phyloP scores from a whole-genome alignment of 441 rosid species.

The Aquilaria agallochum region DNA sequence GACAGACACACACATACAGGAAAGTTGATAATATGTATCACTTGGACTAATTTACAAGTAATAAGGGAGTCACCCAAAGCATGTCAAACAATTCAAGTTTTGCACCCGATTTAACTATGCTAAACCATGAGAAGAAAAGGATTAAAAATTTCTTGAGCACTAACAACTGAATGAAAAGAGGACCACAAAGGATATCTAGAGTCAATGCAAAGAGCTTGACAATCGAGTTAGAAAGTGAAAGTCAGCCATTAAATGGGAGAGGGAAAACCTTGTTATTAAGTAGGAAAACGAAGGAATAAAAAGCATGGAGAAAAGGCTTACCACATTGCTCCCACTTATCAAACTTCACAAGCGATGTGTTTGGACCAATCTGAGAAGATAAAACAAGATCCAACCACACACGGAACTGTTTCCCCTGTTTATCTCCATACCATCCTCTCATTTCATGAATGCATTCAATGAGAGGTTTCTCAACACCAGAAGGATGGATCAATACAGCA shows the following conservation, averaged over 20 bases:
- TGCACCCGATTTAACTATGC: too few relatives aligned
- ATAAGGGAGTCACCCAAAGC: too few relatives aligned
- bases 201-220: background rate
- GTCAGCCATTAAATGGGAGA: background rate
- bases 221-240: background rate
- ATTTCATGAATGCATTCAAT: conserved; percentile 44
- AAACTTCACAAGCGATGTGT: conserved; percentile 66
- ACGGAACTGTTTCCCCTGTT: conserved; percentile 59
- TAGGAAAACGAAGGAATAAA: background rate
- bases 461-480: conserved; percentile 62
- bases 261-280: background rate
- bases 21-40: too few relatives aligned
- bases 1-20: too few relatives aligned
- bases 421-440: conserved; percentile 60
- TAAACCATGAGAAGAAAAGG: too few relatives aligned
- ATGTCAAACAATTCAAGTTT: too few relatives aligned
- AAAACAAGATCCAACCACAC: conserved; percentile 82
- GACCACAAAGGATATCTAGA: background rate
- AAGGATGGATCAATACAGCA: conserved; percentile 62
- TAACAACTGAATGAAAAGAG: background rate
- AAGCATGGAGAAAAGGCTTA: conserved; percentile 22
- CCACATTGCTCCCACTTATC: conserved; percentile 72
- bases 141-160: background rate
- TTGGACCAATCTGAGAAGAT: conserved; percentile 46
- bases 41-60: too few relatives aligned